Base-by-base conservation (phyloP, 164 flowering plant species). In the Vitis labrusca region DNA sequence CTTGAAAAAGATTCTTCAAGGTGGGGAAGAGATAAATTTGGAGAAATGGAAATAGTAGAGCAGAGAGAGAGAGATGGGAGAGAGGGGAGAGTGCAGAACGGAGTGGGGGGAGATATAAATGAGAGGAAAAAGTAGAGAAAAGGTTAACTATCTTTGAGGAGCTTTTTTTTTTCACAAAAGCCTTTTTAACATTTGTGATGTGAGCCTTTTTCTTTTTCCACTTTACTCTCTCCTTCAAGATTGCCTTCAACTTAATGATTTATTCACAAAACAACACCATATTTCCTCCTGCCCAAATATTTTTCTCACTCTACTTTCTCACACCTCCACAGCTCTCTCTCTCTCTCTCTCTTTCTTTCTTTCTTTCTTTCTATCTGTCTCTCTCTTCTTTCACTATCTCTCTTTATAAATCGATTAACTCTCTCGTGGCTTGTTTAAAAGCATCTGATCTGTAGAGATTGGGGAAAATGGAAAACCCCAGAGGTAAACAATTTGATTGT, bases 361-460 rank as follows among this genome's bases (percentile, higher is more conserved):
- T 0, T 63, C 54, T 63, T 53, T 9, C 50, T 15, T 50, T 23
- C 37, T 64, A 10, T 50, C 66, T 50, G 2, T 52, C 30, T 66
- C 11, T 37, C 9, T 66, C 69, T 37, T 66, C 60, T n/a, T 29
- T 37, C 14, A 15, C 6, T 52, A 8, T 65, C 59, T 69, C 32
- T 52, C 61, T 23, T 23, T 55, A n/a, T 1, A 23, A 29, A 62
- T 58, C 19, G 47, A 48, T 63, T 47, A 54, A 44, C 44, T 37
- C 44, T 37, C 51, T 44, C 27, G 14, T 44, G 62, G 61, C 12
- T 44, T 44, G 62, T 48, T 54, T 19, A 44, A 55, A 66, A 17
- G 59, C 29, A 14, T 73, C 71, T 73, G 71, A 73, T 67, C 62
- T 57, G 64, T 54, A 66, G 69, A 49, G 55, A 54, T 19, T 54